A percentile compares a stretch with the other conserved stretches of the same genome.
These are phyloP conservation scores for Avena sativa DNA, from an alignment of 176 grass and related monocot genomes.

Conservation along the genomic window DNA sequence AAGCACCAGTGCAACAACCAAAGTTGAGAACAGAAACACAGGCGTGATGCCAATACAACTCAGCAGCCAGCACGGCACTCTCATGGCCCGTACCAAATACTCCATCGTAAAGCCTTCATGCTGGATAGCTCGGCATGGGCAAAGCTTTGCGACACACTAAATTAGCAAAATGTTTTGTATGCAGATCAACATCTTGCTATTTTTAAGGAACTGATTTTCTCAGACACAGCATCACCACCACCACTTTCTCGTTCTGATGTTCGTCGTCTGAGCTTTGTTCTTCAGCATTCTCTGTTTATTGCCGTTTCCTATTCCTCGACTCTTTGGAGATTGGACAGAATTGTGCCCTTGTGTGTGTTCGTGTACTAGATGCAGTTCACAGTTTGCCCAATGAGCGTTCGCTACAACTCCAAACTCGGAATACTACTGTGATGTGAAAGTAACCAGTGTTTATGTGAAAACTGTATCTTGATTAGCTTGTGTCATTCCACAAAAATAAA, in stretches of 20 bases:
- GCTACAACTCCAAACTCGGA: neutral
- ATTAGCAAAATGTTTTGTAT: neutral
- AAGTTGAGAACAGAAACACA: too few relatives aligned
- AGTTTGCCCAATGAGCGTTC: neutral
- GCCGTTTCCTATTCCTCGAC: too few relatives aligned
- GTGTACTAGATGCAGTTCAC: neutral
- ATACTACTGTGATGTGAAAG: neutral
- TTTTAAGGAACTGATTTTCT: slow-evolving; percentile 48
- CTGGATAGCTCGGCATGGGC: neutral
- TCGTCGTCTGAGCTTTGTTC: slow-evolving; percentile 52
- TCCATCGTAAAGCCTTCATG: too few relatives aligned
- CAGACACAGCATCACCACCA: slow-evolving; percentile 35
- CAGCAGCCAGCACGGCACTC: too few relatives aligned
- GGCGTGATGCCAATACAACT: too few relatives aligned
- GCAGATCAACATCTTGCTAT: slow-evolving; percentile 51
- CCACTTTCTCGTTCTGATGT: slow-evolving; percentile 19
- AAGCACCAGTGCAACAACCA: too few relatives aligned
- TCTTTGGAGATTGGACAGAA: neutral
- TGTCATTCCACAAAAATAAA: too few relatives aligned
- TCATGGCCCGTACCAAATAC: too few relatives aligned
- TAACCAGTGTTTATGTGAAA: neutral
- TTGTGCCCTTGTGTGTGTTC: neutral
- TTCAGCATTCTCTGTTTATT: slow-evolving; percentile 53
- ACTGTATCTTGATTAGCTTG: neutral
- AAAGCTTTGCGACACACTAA: neutral